Evolutionary conservation across 768 basidiomycete genomes (phyloP).

Genomic region (Wakefieldia striispora): DNA sequence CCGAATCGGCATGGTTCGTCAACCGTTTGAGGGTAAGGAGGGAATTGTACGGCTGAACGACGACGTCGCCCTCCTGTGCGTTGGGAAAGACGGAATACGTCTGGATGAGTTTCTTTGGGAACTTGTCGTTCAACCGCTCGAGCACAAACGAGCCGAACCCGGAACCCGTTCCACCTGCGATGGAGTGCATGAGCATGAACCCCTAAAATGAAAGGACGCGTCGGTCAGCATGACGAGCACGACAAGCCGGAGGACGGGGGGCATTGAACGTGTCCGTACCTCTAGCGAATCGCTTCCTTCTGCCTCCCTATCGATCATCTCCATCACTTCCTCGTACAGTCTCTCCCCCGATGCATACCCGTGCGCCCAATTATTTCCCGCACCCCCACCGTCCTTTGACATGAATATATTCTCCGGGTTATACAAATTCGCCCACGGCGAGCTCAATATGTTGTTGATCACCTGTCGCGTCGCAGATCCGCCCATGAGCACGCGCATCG

Average conservation of each 20-base stretch:
- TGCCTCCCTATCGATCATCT: slow-evolving; percentile 98
- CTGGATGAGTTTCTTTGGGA: slow-evolving; percentile 98
- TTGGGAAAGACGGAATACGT: slow-evolving; percentile 99
- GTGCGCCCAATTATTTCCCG: slow-evolving; percentile 98
- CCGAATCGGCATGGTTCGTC: slow-evolving; percentile 94
- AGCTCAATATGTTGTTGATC: slow-evolving; percentile 90
- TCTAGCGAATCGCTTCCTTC: slow-evolving; percentile 97
- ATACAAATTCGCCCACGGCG: slow-evolving; percentile 82
- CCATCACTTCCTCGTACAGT: slow-evolving; percentile 95
- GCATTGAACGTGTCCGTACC: slow-evolving; percentile 43
- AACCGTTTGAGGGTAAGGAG: slow-evolving; percentile 89
- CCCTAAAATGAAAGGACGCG: slow-evolving; percentile 53
- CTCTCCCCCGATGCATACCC: slow-evolving; percentile 89
- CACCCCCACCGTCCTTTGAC: slow-evolving; percentile 97
- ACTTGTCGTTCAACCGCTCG: slow-evolving; percentile 94
- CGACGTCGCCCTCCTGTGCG: slow-evolving; percentile 89
- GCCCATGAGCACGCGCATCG: no score
- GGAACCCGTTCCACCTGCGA: slow-evolving; percentile 97
- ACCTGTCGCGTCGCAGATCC: slow-evolving; percentile 52
- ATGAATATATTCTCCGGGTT: slow-evolving; percentile 98
- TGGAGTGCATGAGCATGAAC: slow-evolving; percentile 98
- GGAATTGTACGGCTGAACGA: slow-evolving; percentile 98
- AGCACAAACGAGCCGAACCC: slow-evolving; percentile 98
- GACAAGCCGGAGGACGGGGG: neutral
- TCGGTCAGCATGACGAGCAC: neutral